Conservation (phyloP, 1,284 basidiomycete genomes). For the Cutaneotrichosporon curvatum region DNA sequence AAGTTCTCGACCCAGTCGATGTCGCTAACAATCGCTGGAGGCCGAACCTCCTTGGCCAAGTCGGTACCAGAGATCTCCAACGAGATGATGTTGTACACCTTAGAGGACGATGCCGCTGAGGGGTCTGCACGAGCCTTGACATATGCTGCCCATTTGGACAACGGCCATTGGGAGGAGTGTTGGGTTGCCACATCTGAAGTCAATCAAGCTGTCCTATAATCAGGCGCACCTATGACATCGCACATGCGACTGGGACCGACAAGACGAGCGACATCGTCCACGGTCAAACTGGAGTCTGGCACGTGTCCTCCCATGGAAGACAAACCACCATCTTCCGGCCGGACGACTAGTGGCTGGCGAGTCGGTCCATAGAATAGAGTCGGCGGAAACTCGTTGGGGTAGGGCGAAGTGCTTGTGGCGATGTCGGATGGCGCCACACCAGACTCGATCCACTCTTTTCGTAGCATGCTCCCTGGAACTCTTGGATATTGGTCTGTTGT, state of each 20-base stretch:
- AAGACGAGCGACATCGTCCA: constrained; percentile 65
- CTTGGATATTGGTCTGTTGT: constrained; percentile 25
- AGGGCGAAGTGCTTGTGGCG: neutral
- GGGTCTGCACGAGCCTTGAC: constrained; percentile 45
- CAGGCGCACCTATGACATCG: constrained; percentile 75
- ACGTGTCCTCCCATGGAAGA: constrained; percentile 40
- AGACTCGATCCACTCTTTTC: constrained; percentile 31
- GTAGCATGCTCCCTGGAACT: constrained; percentile 20
- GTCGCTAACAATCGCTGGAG: constrained; percentile 77
- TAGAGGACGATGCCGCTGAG: constrained; percentile 36
- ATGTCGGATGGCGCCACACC: too few species aligned
- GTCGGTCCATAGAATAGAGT: constrained; percentile 36
- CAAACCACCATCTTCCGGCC: constrained; percentile 38
- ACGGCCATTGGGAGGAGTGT: constrained; percentile 71
- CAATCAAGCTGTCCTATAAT: neutral
- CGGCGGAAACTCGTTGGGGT: constrained; percentile 18
- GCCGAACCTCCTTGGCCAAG: constrained; percentile 66
- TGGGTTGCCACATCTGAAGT: constrained; percentile 70
- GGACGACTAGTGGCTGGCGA: constrained; percentile 38
- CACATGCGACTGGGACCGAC: constrained; percentile 70
- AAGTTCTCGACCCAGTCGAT: constrained; percentile 95
- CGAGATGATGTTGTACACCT: constrained; percentile 83
- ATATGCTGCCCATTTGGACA: constrained; percentile 86
- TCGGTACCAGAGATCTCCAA: constrained; percentile 74
- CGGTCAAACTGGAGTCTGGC: constrained; percentile 33